Evolutionary conservation across 1,284 basidiomycete genomes (phyloP), one percentile per base, ranked within the genome.

Genomic region (Tetrapyrgos nigripes): DNA sequence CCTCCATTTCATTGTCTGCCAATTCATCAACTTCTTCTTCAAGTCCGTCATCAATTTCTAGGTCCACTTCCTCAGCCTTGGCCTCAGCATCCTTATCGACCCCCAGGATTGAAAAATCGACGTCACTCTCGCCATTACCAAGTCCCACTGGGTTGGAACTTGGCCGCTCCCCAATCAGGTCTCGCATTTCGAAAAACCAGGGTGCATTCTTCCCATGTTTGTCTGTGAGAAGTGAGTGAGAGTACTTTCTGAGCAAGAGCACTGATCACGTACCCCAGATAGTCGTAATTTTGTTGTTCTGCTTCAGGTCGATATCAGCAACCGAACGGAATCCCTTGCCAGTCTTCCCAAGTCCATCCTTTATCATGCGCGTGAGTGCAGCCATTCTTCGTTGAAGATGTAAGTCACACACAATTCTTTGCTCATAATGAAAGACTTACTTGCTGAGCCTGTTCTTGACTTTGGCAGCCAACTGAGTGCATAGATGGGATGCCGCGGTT

Each of bases 301-400:
- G 5, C n/a, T 13, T 29, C 57, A 55, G 58, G 43, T 62, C 52
- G 24, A 62, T 62, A 19, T 62, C 57, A 33, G 37, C 60, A 27
- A 37, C 60, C 43, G 27, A 26, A 4, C 26, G 26, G 24, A 62
- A 55, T 19, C 60, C 57, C 40, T 17, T 53, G 45, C 60, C 60
- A 4, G 60, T 62, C 45, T 59, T 6, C 3, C 60, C 60, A 44
- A 62, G 46, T n/a, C 29, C 57, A 14, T 51, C n/a, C 6, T 40
- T 28, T 31, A 49, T 37, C 21, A 55, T 24, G 11, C 44, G 44
- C 24, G 57, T 58, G n/a, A 53, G n/a, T 26, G 44, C 48, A n/a
- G 50, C 53, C 50, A 62, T 50, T 21, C 60, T 62, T n/a, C n/a
- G n/a, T n/a, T n/a, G n/a, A n/a, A n/a, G n/a, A n/a, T n/a, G n/a